These are phyloP conservation scores for Striga asiatica DNA, from an alignment of 257 asterid genomes.

Conservation along the genomic window DNA sequence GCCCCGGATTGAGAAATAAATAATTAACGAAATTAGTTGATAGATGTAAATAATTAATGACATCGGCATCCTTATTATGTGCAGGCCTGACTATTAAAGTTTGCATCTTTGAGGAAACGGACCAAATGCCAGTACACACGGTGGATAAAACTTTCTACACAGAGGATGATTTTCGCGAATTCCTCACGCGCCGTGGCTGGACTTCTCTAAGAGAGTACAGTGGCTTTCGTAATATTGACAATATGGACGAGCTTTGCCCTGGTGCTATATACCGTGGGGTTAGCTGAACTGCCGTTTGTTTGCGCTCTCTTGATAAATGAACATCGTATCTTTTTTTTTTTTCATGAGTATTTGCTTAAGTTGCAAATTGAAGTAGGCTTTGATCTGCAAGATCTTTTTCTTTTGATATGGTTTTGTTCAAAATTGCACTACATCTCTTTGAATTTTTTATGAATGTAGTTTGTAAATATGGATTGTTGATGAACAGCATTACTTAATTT, in stretches of 20 bases:
- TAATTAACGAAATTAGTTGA: too few relatives aligned
- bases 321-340: too few relatives aligned
- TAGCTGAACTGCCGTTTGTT: too few relatives aligned
- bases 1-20: too few relatives aligned
- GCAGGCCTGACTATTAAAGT: slow-evolving; percentile 62
- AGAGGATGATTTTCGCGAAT: slow-evolving; percentile 56
- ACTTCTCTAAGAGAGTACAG: slow-evolving; percentile 54
- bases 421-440: background rate
- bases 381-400: background rate
- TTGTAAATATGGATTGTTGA: background rate
- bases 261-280: slow-evolving; percentile 61
- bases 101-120: slow-evolving; percentile 48
- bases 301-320: too few relatives aligned
- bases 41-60: background rate
- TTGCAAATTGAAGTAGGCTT: background rate
- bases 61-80: background rate
- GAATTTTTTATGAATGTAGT: too few relatives aligned
- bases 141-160: slow-evolving; percentile 64
- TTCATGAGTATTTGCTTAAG: too few relatives aligned
- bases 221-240: slow-evolving; percentile 48
- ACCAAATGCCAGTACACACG: slow-evolving; percentile 43
- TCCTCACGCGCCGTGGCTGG: slow-evolving; percentile 63
- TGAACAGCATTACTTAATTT: too few relatives aligned
- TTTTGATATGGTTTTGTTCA: background rate
- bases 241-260: slow-evolving; percentile 61